A percentile compares a stretch with the other conserved stretches of the same genome.
These are phyloP conservation scores for Ballota nigra DNA, from an alignment of 257 asterid species.

Conservation along the genomic window DNA sequence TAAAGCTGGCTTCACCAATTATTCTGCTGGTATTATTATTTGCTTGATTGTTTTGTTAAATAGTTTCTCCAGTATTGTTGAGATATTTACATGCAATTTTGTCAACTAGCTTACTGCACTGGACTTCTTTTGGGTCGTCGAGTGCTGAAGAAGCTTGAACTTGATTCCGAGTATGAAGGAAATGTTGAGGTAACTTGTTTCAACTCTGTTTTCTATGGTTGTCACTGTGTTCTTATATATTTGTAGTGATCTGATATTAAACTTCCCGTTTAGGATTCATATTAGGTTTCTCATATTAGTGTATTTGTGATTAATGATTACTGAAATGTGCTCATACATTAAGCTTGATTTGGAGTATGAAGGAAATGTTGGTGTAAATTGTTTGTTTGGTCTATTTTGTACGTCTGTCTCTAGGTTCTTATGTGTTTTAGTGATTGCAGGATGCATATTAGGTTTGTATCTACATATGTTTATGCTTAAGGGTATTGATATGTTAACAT, in stretches of 20 bases:
- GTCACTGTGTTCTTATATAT: neutral
- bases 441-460: neutral
- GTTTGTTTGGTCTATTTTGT: too few species aligned
- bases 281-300: too few species aligned
- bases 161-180: slow-evolving; percentile 80
- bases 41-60: neutral
- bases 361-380: slow-evolving; percentile 79
- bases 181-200: slow-evolving; percentile 60
- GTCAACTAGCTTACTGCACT: slow-evolving; percentile 71
- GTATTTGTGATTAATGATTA: too few species aligned
- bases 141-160: slow-evolving; percentile 67
- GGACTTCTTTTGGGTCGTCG: slow-evolving; percentile 87
- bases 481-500: too few species aligned
- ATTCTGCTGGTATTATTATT: slow-evolving; percentile 42
- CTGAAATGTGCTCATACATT: too few species aligned
- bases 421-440: too few species aligned
- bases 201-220: too few species aligned
- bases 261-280: too few species aligned
- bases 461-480: too few species aligned
- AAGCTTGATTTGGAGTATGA: slow-evolving; percentile 75
- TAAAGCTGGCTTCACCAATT: slow-evolving; percentile 54
- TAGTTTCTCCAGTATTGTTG: neutral
- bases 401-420: neutral
- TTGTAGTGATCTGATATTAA: too few species aligned
- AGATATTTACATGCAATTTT: neutral